These are phyloP conservation scores for Ambrosia artemisiifolia DNA, from an alignment of 129 eudicot genomes.

Conservation along the genomic window DNA sequence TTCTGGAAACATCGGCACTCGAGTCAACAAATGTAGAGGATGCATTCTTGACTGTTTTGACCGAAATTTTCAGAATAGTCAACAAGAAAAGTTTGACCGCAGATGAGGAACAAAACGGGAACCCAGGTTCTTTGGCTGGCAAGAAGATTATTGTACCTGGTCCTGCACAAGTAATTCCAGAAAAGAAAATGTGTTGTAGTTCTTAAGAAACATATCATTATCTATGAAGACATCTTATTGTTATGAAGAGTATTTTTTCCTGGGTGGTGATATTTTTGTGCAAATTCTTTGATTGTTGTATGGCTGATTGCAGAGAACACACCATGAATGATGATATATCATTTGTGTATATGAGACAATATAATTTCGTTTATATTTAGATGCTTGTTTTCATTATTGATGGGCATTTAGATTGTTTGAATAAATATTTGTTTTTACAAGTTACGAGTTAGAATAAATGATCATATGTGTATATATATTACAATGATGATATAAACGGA, in stretches of 20 bases:
- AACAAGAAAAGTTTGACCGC: constrained; percentile 78
- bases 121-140: constrained; percentile 55
- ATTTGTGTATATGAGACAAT: constrained; percentile 23
- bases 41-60: constrained; percentile 75
- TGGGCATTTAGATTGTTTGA: no score
- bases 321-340: constrained; percentile 27
- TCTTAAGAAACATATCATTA: constrained; percentile 21
- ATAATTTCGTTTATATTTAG: not conserved
- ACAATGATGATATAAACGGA: no score
- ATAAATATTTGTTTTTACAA: no score
- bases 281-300: constrained; percentile 29
- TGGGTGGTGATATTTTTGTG: constrained; percentile 29
- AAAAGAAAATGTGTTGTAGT: constrained; percentile 71
- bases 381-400: no score
- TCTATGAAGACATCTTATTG: constrained; percentile 2
- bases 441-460: no score
- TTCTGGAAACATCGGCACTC: constrained; percentile 85
- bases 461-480: no score
- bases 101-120: constrained; percentile 65
- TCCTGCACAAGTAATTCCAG: constrained; percentile 87
- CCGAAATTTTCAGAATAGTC: constrained; percentile 85
- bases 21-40: constrained; percentile 86
- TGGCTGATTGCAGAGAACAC: constrained; percentile 17
- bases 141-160: constrained; percentile 91
- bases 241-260: constrained; percentile 7